Evolutionary conservation across 1,284 basidiomycete species (phyloP).

Genomic region (Irpex rosettiformis): DNA sequence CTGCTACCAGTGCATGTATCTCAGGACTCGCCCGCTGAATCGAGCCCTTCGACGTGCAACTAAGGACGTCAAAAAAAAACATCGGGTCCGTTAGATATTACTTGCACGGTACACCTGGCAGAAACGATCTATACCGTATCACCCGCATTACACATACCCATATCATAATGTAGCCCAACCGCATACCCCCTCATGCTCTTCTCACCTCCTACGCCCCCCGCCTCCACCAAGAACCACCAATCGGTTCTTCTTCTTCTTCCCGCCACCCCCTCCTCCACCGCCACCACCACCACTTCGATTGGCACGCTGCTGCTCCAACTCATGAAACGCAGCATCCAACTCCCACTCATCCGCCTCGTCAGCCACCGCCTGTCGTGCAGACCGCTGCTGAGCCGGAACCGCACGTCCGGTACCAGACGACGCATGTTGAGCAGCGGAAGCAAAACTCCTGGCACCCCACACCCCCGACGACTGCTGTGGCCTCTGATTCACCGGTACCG

Average conservation of each 20-base stretch:
- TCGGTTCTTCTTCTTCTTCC: constrained; percentile 61
- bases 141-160: constrained; percentile 1
- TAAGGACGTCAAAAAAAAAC: no score
- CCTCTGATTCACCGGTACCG: constrained; percentile 7
- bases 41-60: no score
- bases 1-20: neutral
- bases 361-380: constrained; percentile 23
- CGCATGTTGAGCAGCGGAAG: constrained; percentile 59
- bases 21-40: no score
- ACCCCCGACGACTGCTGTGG: constrained; percentile 45
- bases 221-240: constrained; percentile 67
- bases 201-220: constrained; percentile 34
- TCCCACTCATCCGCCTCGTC: constrained; percentile 65
- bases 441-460: constrained; percentile 79
- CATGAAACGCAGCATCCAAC: constrained; percentile 78
- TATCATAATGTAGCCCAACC: neutral
- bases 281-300: constrained; percentile 30
- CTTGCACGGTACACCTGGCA: neutral
- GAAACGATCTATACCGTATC: neutral
- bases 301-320: constrained; percentile 63
- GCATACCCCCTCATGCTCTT: no score
- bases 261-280: constrained; percentile 34
- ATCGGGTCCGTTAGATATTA: neutral
- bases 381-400: constrained; percentile 23
- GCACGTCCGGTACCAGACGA: constrained; percentile 17